These are phyloP conservation scores for Tinospora cordifolia DNA, from an alignment of 164 flowering plant genomes.

Conservation along the genomic window DNA sequence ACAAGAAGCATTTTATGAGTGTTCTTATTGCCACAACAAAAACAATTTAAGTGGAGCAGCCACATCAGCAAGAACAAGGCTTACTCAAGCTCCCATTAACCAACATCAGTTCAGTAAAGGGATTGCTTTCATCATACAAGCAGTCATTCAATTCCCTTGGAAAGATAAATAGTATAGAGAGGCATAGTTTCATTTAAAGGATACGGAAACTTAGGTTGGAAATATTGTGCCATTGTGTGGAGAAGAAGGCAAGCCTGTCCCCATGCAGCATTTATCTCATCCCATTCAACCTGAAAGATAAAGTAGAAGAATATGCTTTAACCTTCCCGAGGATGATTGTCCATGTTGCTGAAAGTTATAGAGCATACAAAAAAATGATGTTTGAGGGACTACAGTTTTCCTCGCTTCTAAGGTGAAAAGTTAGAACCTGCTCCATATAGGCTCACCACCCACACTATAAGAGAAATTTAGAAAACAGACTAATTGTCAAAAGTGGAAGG, in stretches of 20 bases:
- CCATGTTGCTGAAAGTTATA: not conserved
- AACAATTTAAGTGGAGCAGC: too few relatives aligned
- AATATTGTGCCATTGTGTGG: slow-evolving; percentile 93
- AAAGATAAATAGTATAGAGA: slow-evolving; percentile 4
- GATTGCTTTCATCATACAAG: too few relatives aligned
- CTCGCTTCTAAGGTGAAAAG: not conserved
- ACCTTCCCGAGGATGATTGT: not conserved
- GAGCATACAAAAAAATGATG: not conserved
- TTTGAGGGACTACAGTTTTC: not conserved
- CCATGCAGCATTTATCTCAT: slow-evolving; percentile 99
- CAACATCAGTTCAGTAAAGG: not conserved
- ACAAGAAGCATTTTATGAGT: too few relatives aligned
- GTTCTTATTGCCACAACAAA: too few relatives aligned
- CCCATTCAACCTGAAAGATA: slow-evolving; percentile 83
- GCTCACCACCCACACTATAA: not conserved
- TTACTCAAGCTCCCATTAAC: not conserved
- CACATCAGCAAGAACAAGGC: too few relatives aligned
- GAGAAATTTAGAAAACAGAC: not conserved
- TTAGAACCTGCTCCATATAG: not conserved
- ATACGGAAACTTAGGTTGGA: slow-evolving; percentile 78
- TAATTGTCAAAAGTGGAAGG: not conserved
- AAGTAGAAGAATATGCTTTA: not conserved
- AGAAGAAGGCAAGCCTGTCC: slow-evolving; percentile 98
- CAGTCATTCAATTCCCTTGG: not conserved
- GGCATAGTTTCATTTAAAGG: slow-evolving; percentile 23